Evolutionary conservation across 164 flowering plant genomes (phyloP).

Genomic region (Magnolia changhungtana): DNA sequence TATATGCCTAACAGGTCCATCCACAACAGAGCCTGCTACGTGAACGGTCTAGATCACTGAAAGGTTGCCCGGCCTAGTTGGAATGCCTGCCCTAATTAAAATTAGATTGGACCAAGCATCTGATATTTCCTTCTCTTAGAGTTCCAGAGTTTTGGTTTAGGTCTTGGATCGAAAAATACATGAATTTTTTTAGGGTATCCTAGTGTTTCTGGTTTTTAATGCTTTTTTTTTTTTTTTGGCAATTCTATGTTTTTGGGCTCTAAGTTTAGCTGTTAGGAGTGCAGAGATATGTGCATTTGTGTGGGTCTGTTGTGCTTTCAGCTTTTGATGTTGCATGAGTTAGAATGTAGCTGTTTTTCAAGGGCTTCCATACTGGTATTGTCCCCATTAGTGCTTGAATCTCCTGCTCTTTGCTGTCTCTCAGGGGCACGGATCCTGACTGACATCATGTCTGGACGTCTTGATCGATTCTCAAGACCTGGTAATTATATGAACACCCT

Average conservation of each 20-base stretch:
- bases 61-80: too few species aligned
- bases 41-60: too few species aligned
- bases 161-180: too few species aligned
- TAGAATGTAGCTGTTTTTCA: not conserved
- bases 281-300: not conserved
- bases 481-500: constrained; percentile 26
- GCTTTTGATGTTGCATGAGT: not conserved
- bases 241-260: not conserved
- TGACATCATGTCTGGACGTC: constrained; percentile 38
- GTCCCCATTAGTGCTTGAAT: not conserved
- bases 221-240: not conserved
- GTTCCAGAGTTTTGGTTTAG: too few species aligned
- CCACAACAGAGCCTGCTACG: too few species aligned
- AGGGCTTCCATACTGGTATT: not conserved
- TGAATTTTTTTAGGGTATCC: too few species aligned
- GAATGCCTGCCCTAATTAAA: too few species aligned
- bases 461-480: constrained; percentile 46
- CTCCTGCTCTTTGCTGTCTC: constrained; percentile 2
- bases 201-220: too few species aligned
- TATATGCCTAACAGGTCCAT: too few species aligned
- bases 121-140: too few species aligned
- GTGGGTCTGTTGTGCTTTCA: not conserved
- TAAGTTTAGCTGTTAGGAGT: not conserved
- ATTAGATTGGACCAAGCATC: too few species aligned
- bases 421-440: not conserved